Base-by-base conservation (phyloP, 441 rosid genomes). In the Syzygium syzygioides region DNA sequence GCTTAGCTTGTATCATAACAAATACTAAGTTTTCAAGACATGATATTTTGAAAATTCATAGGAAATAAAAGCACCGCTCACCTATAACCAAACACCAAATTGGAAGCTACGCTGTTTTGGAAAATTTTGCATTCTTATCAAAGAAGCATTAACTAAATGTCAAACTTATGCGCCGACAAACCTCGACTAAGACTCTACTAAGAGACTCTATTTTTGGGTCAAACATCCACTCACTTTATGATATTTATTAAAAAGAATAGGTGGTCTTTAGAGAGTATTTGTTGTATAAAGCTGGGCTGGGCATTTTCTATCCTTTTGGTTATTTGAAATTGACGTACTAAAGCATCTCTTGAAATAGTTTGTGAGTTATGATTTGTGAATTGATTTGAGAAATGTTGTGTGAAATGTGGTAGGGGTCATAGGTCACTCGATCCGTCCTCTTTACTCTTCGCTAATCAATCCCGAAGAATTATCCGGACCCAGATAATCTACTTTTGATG, bases 291-390 rank as follows among this genome's bases (percentile, higher is more conserved):
- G 62, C n/a, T 25, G 11, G 62, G 26, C 11, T 57, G 14, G 62
- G 62, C 62, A 4, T 25, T 57, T 57, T 57, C 30, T 57, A 11
- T 14, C 62, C 62, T 57, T 57, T 57, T 28, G 62, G 30, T 28
- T 57, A 57, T 11, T 57, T 57, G 30, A 37, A 57, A 57, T 57
- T 57, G 62, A 57, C 62, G 18, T 57, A 11, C 8, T 25, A 57
- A 57, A 57, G 14, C 62, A 57, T 57, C n/a, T 57, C 62, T 57
- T 26, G 62, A n/a, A 90, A 91, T 91, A 90, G 87, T 76, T 86
- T 28, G 41, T 57, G 3, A n/a, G 62, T 25, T 57, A 20, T 5
- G 52, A 20, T 52, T 9, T 28, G 57, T 10, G 32, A 68, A 56
- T 30, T 52, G 8, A 79, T 79, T 23, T 79, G 83, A 28, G n/a